Evolutionary conservation across 169 alveolate species (phyloP), one percentile per base, ranked within the genome.

Genomic region (Eimeria sp.): DNA sequence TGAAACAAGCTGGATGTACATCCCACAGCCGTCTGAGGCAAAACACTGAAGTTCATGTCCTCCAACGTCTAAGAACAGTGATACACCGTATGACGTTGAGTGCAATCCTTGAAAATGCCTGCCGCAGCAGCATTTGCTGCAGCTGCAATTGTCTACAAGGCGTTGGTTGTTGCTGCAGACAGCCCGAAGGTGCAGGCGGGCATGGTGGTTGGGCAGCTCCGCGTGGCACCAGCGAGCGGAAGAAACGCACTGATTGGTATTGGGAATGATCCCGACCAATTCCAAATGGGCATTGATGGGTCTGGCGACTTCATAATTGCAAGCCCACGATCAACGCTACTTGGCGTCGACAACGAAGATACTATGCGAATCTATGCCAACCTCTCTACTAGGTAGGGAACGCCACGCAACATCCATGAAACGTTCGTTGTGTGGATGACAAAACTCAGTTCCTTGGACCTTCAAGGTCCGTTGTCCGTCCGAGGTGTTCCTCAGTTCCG

Each of bases 401-500:
- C 65, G 57, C 0, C 22, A 2, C 61, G 67, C 34, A 11, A 6
- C 20, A 22, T 27, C 2, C 20, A 30, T 63, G 65, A 9, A 0
- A 4, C 20, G 47, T 16, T 11, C 34, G 47, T 7, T 10, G 22
- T 9, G 2, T 49, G 22, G 5, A 5, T 40, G n/a, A 16, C 49
- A 5, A 5, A 61, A 47, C 27, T 40, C 76, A 95, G 97, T 10
- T 91, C 96, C 25, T 92, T 95, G 30, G 96, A 92, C 65, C 61
- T 95, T 57, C 87, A 73, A 70, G 96, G 97, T 22, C 82, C 87
- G 49, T 16, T 95, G 57, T 25, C 30, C n/a, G 95, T 95, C 83
- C 65, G 57, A 45, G 95, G 96, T 40, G 96, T 95, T 5, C 78
- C 89, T 30, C 97, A 95, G 43, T 95, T 89, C 54, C 95, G 97